phyloP scores from a whole-genome alignment of 139 green algal species.

The Volvox africanus region DNA sequence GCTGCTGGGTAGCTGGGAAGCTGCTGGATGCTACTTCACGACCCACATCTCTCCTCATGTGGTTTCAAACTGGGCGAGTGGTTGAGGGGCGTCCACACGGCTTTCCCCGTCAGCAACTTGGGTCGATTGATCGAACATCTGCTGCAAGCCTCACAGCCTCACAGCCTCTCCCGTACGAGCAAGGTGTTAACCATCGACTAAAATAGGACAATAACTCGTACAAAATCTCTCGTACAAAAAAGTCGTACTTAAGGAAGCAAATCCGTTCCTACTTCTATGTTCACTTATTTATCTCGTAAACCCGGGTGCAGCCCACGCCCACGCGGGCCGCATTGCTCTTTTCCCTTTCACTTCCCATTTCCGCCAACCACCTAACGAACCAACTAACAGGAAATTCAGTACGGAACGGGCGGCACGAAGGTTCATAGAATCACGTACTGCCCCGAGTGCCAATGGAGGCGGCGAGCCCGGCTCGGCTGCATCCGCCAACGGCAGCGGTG shows the following conservation, averaged over 20 bases:
- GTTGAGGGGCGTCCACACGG: not conserved
- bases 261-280: not conserved
- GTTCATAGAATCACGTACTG: not conserved
- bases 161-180: too few relatives aligned
- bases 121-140: not conserved
- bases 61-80: not conserved
- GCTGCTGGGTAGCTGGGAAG: not conserved
- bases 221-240: too few relatives aligned
- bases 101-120: not conserved
- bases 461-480: not conserved
- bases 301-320: not conserved
- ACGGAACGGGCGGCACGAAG: not conserved
- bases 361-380: too few relatives aligned
- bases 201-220: too few relatives aligned
- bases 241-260: too few relatives aligned
- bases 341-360: not conserved
- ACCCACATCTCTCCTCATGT: not conserved
- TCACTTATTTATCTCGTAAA: not conserved
- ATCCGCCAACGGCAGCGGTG: not conserved
- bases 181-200: too few relatives aligned
- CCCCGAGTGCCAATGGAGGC: not conserved
- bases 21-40: not conserved
- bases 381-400: not conserved
- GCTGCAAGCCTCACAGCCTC: too few relatives aligned
- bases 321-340: not conserved